Conservation (phyloP, 371 early-diverging fungal genomes). For the Coemansia sp. region DNA sequence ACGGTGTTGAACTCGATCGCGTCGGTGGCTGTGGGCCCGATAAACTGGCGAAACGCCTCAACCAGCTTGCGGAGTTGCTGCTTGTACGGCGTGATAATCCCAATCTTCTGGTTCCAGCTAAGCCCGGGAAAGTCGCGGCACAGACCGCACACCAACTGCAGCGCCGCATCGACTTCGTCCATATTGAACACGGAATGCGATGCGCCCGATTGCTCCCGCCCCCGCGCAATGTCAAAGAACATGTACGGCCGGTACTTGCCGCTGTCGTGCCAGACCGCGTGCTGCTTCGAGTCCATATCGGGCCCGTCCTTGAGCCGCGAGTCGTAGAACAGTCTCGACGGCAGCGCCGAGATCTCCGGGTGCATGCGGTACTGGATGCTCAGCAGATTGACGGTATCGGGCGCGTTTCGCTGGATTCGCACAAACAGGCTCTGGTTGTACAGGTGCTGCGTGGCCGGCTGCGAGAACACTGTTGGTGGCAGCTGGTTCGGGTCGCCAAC, state of each 20-base stretch:
- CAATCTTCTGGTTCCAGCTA: slow-evolving; percentile 73
- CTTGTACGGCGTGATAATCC: slow-evolving; percentile 93
- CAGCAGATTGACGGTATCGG: slow-evolving; percentile 69
- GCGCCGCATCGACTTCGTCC: slow-evolving; percentile 75
- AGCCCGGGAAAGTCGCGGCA: slow-evolving; percentile 59
- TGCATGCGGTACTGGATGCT: slow-evolving; percentile 98
- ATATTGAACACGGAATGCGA: slow-evolving; percentile 79
- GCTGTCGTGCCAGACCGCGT: slow-evolving; percentile 76
- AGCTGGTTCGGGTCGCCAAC: slow-evolving; percentile 99
- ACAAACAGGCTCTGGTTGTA: slow-evolving; percentile 92
- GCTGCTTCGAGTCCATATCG: slow-evolving; percentile 60
- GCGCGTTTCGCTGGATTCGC: slow-evolving; percentile 62
- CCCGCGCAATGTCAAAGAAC: slow-evolving; percentile 74
- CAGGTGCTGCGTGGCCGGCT: slow-evolving; percentile 64
- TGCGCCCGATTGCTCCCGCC: slow-evolving; percentile 65
- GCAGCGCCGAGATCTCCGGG: slow-evolving; percentile 85
- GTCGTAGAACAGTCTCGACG: slow-evolving; percentile 82
- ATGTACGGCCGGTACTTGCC: slow-evolving; percentile 69
- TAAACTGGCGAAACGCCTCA: slow-evolving; percentile 60
- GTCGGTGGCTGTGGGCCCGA: slow-evolving; percentile 65
- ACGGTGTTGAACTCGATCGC: slow-evolving; percentile 91
- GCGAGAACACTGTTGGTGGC: slow-evolving; percentile 89
- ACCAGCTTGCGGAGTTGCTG: slow-evolving; percentile 75
- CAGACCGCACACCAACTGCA: slow-evolving; percentile 66
- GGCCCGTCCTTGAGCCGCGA: slow-evolving; percentile 75